Conservation (phyloP, 2,329 filamentous ascomycete genomes). For the Bipolaris sorokiniana region DNA sequence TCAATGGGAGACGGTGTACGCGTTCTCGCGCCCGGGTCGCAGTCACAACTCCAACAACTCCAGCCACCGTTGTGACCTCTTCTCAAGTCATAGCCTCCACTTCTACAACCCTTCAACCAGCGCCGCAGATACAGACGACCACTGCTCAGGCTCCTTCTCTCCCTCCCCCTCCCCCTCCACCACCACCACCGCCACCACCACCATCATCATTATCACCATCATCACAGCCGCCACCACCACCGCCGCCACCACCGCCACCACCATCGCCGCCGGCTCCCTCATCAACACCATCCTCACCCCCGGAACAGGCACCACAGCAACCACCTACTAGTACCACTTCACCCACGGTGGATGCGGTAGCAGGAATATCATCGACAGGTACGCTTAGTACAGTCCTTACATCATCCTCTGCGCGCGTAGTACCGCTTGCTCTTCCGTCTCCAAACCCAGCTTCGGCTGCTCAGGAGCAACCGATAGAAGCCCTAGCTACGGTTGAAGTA, state of each 20-base stretch:
- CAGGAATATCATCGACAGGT: conserved; percentile 43
- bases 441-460: conserved; percentile 21
- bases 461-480: conserved; percentile 1
- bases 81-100: conserved; percentile 30
- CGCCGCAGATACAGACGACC: conserved; percentile 32
- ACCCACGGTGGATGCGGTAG: conserved; percentile 33
- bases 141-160: conserved; percentile 22
- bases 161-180: conserved; percentile 20
- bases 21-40: conserved; percentile 45
- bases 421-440: conserved; percentile 29
- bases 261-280: conserved; percentile 9
- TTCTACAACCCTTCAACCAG: conserved; percentile 19
- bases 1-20: conserved; percentile 49
- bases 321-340: conserved; percentile 28
- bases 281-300: conserved; percentile 23
- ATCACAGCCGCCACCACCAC: background rate
- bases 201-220: conserved; percentile 3
- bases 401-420: conserved; percentile 27
- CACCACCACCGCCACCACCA: conserved; percentile 15
- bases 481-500: conserved; percentile 11
- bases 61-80: conserved; percentile 26
- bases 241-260: background rate
- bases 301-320: conserved; percentile 16
- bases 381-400: conserved; percentile 41
- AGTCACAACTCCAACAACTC: conserved; percentile 30